Base-by-base conservation (phyloP, 1,284 basidiomycete genomes). In the Sporisorium scitamineum region DNA sequence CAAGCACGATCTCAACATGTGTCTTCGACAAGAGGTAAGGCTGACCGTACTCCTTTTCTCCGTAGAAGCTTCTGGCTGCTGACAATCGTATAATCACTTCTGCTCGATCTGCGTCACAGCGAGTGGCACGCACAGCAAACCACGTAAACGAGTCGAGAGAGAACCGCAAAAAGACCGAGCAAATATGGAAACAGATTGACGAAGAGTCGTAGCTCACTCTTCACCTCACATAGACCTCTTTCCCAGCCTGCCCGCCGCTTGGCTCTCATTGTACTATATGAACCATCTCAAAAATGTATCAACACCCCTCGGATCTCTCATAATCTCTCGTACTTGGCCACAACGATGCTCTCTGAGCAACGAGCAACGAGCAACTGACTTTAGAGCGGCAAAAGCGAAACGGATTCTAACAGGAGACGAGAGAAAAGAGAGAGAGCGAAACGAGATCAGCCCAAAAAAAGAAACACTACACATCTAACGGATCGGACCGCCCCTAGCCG, bases 1-100 rank as follows among this genome's bases (percentile, higher is more conserved):
- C 57, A 80, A 80, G 59, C 55, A 69, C 39, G 76, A 79, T 14
- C 73, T 80, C 55, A 80, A 79, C 54, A 70, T 70, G 58, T 80
- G 79, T 56, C 69, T 80, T 0, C 62, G 79, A 11, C 59, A 60
- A 45, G 79, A 80, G 65, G 79, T 80, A 22, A 71, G 79, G 42
- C 26, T 26, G 10, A 34, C 34, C 13, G 11, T 24, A 5, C 27
- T 29, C 1, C 3, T 39, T 13, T 47, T 34, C 29, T n/a, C 24
- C 16, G 11, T 3, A 7, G 5, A n/a, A 20, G 8, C 26, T 3
- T 42, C 11, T 18, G 14, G 9, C 22, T 13, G 39, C n/a, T 53
- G 18, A 39, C 39, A n/a, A 27, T 42, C 5, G 14, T 31, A 31
- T n/a, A n/a, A n/a, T 24, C 16, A 1, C 14, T 24, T 42, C 48